Evolutionary conservation across 495 filamentous ascomycete species (phyloP).

Genomic region (Parathielavia hyrcaniae): DNA sequence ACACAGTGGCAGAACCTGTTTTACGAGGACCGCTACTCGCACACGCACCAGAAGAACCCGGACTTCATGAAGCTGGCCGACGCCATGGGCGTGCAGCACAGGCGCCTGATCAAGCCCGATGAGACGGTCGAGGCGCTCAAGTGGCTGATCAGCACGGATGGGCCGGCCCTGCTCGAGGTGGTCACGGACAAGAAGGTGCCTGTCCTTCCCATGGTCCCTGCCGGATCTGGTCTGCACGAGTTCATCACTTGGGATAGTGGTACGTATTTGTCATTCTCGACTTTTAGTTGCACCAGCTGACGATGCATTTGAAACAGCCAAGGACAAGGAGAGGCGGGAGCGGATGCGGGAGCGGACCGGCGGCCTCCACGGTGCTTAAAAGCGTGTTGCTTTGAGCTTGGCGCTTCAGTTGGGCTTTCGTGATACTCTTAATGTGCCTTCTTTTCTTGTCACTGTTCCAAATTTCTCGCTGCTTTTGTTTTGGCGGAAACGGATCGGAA

Average conservation of each 20-base stretch:
- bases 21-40: conserved; percentile 85
- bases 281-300: conserved; percentile 29
- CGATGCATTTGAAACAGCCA: conserved; percentile 51
- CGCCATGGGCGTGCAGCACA: conserved; percentile 70
- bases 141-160: conserved; percentile 81
- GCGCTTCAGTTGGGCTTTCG: neutral
- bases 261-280: conserved; percentile 30
- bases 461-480: neutral
- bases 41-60: conserved; percentile 86
- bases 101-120: conserved; percentile 57
- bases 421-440: conserved; percentile 13
- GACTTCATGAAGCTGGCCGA: conserved; percentile 81
- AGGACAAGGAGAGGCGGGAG: conserved; percentile 66
- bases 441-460: neutral
- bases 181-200: conserved; percentile 85
- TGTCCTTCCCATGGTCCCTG: conserved; percentile 93
- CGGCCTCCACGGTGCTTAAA: conserved; percentile 45
- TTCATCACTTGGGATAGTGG: conserved; percentile 87
- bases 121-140: conserved; percentile 72
- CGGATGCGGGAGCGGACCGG: conserved; percentile 64
- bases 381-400: too few relatives aligned
- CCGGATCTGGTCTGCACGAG: conserved; percentile 80
- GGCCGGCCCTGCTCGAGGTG: conserved; percentile 64
- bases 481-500: conserved; percentile 9
- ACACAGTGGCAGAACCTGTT: conserved; percentile 94